Base-by-base conservation (phyloP, 2,329 filamentous ascomycete genomes). In the Alternaria novae-zelandiae region DNA sequence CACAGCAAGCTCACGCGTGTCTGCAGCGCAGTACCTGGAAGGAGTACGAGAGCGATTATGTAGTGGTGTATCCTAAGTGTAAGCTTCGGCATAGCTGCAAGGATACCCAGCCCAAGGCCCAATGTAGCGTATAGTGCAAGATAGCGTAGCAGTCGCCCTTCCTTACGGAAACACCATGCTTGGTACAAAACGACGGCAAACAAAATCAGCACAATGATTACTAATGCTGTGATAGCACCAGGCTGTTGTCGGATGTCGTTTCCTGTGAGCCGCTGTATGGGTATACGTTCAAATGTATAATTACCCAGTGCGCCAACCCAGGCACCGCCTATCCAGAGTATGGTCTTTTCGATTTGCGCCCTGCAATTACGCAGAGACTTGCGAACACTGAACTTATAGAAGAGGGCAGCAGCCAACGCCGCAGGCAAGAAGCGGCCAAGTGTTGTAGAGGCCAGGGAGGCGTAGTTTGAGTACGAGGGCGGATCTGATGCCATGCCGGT, bases 41-140 rank as follows among this genome's bases (percentile, higher is more conserved):
- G 86, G 1, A 99, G 86, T 0, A 98, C 84, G n/a, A 98, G 86
- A 1, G 90, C 94, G 5, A 98, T 84, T 66, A 98, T 92, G 76
- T 98, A 98, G 86, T 97, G 82, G 96, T 90, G 80, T 61, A 99
- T 94, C 20, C 95, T 89, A 94, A 98, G 1, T 96, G 86, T 4
- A 92, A 96, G 17, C 94, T 83, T 1, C 95, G 85, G 21, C 96
- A 84, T 97, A 0, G 94, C 72, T 13, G 72, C 64, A 11, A 94
- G 93, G 15, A 98, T 86, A 1, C 97, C 86, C 0, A 98, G 84
- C 17, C 97, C 86, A 3, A 90, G 91, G 7, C 97, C 82, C 59
- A 97, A 86, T 4, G 91, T 81, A 17, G 84, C 86, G 78, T 97
- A 97, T 13, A 97, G 84, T 69, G 87, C 88, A 9, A 97, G 86